Evolutionary conservation across 768 basidiomycete species (phyloP), one percentile per base, ranked within the genome.

Genomic region (Infundibulicybe gibba): DNA sequence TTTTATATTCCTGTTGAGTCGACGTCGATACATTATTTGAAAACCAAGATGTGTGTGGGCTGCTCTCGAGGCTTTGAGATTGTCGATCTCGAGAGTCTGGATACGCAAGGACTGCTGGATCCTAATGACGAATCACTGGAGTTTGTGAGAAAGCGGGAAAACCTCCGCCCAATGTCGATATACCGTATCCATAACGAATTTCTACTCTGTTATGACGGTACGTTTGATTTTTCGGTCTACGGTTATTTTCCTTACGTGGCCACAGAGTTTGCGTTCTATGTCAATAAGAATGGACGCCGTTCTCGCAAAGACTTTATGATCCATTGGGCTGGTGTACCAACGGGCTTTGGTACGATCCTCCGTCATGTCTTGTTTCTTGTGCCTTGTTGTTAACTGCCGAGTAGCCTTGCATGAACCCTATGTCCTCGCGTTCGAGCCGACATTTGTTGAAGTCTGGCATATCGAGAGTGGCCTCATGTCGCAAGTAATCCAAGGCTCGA

Each of bases 1-100:
- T 98, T 99, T 69, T 99, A 98, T 61, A 97, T 99, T 49, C 95
- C 97, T 0, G 91, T 97, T 11, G 94, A 98, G 63, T 95, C 93
- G 43, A 91, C 84, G 47, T 97, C 94, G 11, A 88, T 98, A 17
- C 95, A 97, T 66, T 97, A 95, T 71, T 76, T 99, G 54, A 97
- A 95, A 74, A 97, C 95, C 40, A 90, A 88, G 69, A 80, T 99
- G 54, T 99, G 97, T 63, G 91, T 99, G 12, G 97, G 95, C 1
- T 95, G 94, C 61, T 90, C 94, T 9, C 88, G 91, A 58, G 97
- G 97, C 14, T 98, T 99, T 63, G 97, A 98, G 69, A 97, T 99
- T 54, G 92, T 99, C 52, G 97, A 99, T 64, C 78, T 98, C 33
- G 94, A 97, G 65, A 94, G 87, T 49, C 70, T 99, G 66, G 97